Conservation (phyloP, 2,329 filamentous ascomycete genomes). For the Graphiopsis chlorocephala region DNA sequence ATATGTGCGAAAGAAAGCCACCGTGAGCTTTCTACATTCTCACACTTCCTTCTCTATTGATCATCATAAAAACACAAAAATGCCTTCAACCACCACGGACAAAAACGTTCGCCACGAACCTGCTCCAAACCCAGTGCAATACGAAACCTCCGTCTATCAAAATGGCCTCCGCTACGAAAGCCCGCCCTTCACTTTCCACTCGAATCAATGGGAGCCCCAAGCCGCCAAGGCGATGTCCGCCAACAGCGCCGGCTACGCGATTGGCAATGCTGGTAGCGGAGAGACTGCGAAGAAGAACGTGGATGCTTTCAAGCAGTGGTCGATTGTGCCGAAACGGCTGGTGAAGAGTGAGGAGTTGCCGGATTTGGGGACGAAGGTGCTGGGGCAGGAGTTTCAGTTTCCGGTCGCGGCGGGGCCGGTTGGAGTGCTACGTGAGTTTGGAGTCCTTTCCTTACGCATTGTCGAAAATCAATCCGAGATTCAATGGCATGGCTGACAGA, state of each 20-base stretch:
- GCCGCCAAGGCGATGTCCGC: conserved; percentile 32
- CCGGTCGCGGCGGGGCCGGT: conserved; percentile 57
- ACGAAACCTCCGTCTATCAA: conserved; percentile 34
- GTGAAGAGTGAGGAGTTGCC: conserved; percentile 17
- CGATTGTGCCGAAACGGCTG: conserved; percentile 20
- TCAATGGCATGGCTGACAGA: not conserved
- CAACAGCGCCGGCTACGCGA: conserved; percentile 35
- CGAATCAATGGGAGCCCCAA: conserved; percentile 29
- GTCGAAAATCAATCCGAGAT: too few species aligned
- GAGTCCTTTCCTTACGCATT: too few species aligned
- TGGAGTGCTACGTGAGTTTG: conserved; percentile 8
- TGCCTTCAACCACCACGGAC: not conserved
- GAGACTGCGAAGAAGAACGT: conserved; percentile 33
- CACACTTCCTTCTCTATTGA: not conserved
- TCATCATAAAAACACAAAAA: not conserved
- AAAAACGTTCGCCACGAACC: not conserved
- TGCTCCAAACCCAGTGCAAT: conserved; percentile 21
- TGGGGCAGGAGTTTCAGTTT: conserved; percentile 22
- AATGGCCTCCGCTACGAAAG: conserved; percentile 34
- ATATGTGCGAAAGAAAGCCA: not conserved
- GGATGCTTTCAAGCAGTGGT: conserved; percentile 19
- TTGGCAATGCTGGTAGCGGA: conserved; percentile 34
- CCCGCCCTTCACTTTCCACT: conserved; percentile 35
- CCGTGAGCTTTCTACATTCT: not conserved
- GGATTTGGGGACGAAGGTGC: conserved; percentile 21